Evolutionary conservation across 805 yeast genomes (phyloP), one percentile per base, ranked within the genome.

Genomic region (Candida maltosa): DNA sequence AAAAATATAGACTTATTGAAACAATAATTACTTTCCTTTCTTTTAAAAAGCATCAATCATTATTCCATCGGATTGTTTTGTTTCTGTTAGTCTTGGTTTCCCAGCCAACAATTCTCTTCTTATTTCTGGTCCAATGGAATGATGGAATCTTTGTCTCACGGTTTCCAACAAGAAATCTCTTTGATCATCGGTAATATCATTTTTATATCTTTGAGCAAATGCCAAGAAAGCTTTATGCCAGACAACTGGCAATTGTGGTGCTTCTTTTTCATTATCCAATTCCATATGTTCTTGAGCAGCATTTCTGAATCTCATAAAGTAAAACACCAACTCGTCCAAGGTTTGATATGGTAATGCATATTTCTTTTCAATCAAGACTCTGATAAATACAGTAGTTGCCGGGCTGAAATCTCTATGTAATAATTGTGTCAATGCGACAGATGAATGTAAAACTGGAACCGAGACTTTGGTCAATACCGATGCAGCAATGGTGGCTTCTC

Each of bases 171-270:
- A 67, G 61, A 91, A 87, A 51, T 93, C 98, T 57, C 96, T 76
- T 70, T 93, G 99, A 57, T 93, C 99, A 50, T 87, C 96, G n/a
- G 98, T 93, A 40, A 93, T 87, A 69, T 93, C 98, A 55, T 93
- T 91, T 60, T 91, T 93, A 58, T 93, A 93, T 45, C 96, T 75
- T 65, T 89, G 97, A 23, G 97, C 95, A 67, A 93, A 93, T 2
- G 93, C 83, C 38, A 93, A 70, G 54, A 93, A 84, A 2, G 97
- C 91, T 59, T 91, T 95, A 59, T 94, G 97, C 97, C 98, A 93
- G 24, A 91, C 91, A 12, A 93, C 85, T 6, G 98, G 97, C 54
- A 93, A 71, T 32, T 75, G 75, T 17, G 83, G 79, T n/a, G 69
- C 52, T 28, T 47, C 54, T 32, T 69, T 60, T 14, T 62, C 62